Evolutionary conservation across 768 basidiomycete species (phyloP).

Genomic region (Lactifluus volemus): DNA sequence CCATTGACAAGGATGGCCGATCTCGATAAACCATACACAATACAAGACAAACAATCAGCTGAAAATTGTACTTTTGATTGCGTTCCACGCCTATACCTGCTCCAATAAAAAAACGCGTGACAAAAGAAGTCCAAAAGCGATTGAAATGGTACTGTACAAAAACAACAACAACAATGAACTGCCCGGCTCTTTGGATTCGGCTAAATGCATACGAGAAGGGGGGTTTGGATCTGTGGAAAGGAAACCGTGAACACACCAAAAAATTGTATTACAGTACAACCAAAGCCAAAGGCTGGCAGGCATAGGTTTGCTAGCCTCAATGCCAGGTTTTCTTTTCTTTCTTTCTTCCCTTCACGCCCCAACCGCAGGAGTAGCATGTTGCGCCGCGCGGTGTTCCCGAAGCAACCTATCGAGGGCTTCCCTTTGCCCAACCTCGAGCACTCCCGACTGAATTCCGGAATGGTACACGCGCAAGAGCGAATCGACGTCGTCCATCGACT

Average conservation of each 20-base stretch:
- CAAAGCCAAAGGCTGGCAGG: too few species aligned
- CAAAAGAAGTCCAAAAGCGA: not conserved
- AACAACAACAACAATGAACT: not conserved
- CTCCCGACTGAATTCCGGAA: slow-evolving; percentile 85
- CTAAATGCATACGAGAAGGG: not conserved
- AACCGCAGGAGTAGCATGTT: slow-evolving; percentile 6
- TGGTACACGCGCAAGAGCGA: slow-evolving; percentile 94
- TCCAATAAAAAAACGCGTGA: too few species aligned
- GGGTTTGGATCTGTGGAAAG: not conserved
- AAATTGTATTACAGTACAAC: not conserved
- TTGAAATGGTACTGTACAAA: not conserved
- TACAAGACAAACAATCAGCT: too few species aligned
- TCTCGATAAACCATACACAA: too few species aligned
- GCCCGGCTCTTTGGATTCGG: not conserved
- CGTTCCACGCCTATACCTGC: too few species aligned
- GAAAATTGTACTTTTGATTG: too few species aligned
- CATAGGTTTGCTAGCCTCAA: slow-evolving; percentile 1
- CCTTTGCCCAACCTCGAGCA: slow-evolving; percentile 90
- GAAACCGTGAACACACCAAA: not conserved
- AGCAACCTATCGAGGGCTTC: slow-evolving; percentile 83
- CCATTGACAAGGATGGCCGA: too few species aligned
- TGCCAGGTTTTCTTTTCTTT: slow-evolving; percentile 1
- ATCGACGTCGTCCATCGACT: slow-evolving; percentile 99
- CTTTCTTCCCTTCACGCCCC: not conserved
- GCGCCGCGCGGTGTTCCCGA: slow-evolving; percentile 55